A percentile compares a stretch with the other conserved stretches of the same genome.
These are phyloP conservation scores for Harringtonia aguacate DNA, from an alignment of 2,329 filamentous ascomycete species.

Conservation along the genomic window DNA sequence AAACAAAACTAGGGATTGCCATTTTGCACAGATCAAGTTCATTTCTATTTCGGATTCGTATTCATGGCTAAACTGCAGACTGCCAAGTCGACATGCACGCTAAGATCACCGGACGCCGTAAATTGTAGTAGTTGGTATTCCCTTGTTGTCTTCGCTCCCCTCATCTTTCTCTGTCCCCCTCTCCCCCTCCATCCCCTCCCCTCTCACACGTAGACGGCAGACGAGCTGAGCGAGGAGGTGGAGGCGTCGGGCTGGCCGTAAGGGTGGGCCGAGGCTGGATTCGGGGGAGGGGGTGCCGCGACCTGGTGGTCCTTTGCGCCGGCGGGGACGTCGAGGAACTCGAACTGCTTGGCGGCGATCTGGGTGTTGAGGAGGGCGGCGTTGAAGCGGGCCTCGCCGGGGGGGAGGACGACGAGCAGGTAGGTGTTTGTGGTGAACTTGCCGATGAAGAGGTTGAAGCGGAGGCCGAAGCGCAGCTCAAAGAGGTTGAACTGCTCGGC, in stretches of 20 bases:
- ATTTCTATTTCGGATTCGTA: too few species aligned
- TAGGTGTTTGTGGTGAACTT: conserved; percentile 98
- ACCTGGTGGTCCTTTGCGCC: conserved; percentile 13
- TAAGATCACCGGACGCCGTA: not conserved
- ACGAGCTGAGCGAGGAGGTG: not conserved
- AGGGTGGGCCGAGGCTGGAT: not conserved
- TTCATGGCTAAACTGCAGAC: too few species aligned
- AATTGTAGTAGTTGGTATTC: too few species aligned
- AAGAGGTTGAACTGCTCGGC: conserved; percentile 73
- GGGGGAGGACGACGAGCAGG: conserved; percentile 81
- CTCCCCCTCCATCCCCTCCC: too few species aligned
- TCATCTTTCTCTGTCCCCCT: not conserved
- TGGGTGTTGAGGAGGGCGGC: conserved; percentile 82
- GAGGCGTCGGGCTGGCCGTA: not conserved
- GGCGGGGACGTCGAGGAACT: conserved; percentile 48
- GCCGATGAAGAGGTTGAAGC: conserved; percentile 89
- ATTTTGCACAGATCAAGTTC: too few species aligned
- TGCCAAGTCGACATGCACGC: too few species aligned
- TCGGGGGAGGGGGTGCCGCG: not conserved
- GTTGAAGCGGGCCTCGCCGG: conserved; percentile 86
- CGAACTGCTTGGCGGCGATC: conserved; percentile 75
- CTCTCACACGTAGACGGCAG: conserved; percentile 4
- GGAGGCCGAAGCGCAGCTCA: conserved; percentile 64
- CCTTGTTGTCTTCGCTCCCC: not conserved
- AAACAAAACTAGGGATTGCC: not conserved